Base-by-base conservation (phyloP, 306 rosid genomes). In the Begonia fuchsioides region DNA sequence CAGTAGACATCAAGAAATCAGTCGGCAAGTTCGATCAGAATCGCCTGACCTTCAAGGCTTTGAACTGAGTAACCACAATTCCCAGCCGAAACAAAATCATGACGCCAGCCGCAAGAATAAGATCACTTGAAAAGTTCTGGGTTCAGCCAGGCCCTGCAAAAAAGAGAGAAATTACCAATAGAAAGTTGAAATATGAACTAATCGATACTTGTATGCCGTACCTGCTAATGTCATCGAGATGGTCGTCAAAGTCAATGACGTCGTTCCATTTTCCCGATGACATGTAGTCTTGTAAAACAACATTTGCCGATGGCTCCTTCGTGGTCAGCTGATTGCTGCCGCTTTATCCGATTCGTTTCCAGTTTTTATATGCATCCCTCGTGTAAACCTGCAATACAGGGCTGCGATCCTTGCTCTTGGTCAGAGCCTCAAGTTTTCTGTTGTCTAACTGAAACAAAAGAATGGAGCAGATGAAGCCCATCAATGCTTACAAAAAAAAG, bases 181-280 rank as follows among this genome's bases (percentile, higher is more conserved):
- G 15, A n/a, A n/a, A 49, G 46, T 9, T 49, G 13, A 68, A 13
- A 17, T 51, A 49, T 14, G 8, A 53, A 10, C 9, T 8, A 53
- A 35, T 17, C 14, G 10, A 9, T 47, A 20, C 8, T 32, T 44
- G 58, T 5, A 50, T 40, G 11, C 35, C 80, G 67, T 49, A 84
- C 97, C 84, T 79, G 93, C 92, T 90, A 58, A 90, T 84, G 73
- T 90, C 97, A 35, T 90, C 88, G 3, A 84, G 92, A 71, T 90
- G 97, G 35, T 90, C 97, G 48, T 90, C 97, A 43, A 90, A 84
- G 66, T 90, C 97, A 38, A 81, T 83, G 57, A 84, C 62, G 47
- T 52, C 82, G 32, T 69, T 65, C 92, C 93, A 90, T 59, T 79
- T 90, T 77, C 77, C 84, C 8, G 93, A 66, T 16, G 80, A 61